Conservation (phyloP, 371 early-diverging fungal genomes). For the Chytridiales sp. region DNA sequence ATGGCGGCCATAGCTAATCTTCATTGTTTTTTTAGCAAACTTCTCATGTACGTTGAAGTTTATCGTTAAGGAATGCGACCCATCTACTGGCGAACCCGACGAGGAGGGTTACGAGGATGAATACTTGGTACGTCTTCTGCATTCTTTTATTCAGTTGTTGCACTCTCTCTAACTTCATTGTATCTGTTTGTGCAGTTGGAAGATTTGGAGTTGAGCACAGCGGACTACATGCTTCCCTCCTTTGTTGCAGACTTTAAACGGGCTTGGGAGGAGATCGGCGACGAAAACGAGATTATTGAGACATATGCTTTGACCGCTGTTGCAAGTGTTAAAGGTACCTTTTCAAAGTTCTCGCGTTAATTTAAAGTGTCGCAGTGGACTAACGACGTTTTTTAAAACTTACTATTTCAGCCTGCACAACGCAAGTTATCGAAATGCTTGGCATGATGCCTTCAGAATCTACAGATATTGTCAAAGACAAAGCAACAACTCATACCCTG, state of each 20-base stretch:
- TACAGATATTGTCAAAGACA: slow-evolving; percentile 60
- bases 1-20: neutral
- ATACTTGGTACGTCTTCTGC: slow-evolving; percentile 59
- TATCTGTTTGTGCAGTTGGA: slow-evolving; percentile 60
- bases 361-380: no score
- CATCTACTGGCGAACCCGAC: slow-evolving; percentile 68
- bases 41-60: slow-evolving; percentile 90
- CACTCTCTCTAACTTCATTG: neutral
- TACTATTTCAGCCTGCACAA: slow-evolving; percentile 57
- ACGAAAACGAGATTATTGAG: slow-evolving; percentile 72
- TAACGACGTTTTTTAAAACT: neutral
- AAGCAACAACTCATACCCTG: slow-evolving; percentile 79
- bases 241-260: slow-evolving; percentile 70
- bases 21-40: slow-evolving; percentile 46
- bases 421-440: slow-evolving; percentile 68
- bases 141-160: neutral
- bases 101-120: slow-evolving; percentile 95
- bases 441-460: slow-evolving; percentile 85
- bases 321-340: slow-evolving; percentile 40
- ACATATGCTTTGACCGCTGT: slow-evolving; percentile 81
- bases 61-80: slow-evolving; percentile 92
- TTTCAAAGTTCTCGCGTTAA: no score
- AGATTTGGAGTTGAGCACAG: slow-evolving; percentile 76
- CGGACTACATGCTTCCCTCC: slow-evolving; percentile 88
- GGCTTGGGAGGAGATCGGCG: slow-evolving; percentile 76